Percentiles rank a stretch among this genome's conserved stretches.
These are phyloP conservation scores for Pseudozyma tsukubaensis DNA, from an alignment of 1,284 basidiomycete species.

Conservation along the genomic window DNA sequence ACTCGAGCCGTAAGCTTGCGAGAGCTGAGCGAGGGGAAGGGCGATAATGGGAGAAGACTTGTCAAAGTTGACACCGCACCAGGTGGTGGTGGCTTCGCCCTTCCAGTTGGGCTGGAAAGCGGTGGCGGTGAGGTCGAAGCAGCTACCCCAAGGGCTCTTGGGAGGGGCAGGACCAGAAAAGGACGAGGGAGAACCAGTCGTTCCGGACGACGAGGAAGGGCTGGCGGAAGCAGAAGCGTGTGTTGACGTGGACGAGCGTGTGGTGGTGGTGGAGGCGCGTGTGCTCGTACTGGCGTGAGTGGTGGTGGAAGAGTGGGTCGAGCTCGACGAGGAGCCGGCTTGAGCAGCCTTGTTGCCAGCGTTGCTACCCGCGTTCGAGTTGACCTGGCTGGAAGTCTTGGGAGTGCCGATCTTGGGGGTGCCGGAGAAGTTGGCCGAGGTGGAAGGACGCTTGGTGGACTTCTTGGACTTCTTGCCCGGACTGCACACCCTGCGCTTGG, in stretches of 20 bases:
- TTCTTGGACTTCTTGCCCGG: conserved; percentile 13
- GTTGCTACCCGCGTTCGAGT: neutral
- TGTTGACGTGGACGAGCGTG: conserved; percentile 8
- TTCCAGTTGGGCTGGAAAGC: conserved; percentile 53
- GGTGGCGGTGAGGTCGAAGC: conserved; percentile 46
- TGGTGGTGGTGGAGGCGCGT: conserved; percentile 2
- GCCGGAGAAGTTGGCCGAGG: conserved; percentile 9
- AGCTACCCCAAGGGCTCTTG: conserved; percentile 49
- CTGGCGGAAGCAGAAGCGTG: conserved; percentile 9
- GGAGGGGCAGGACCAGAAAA: conserved; percentile 36
- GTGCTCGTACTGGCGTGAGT: neutral
- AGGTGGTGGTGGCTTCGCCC: conserved; percentile 48
- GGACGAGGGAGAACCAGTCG: conserved; percentile 7
- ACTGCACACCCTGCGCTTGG: conserved; percentile 9
- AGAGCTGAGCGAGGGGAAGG: conserved; percentile 40
- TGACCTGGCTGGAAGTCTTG: neutral
- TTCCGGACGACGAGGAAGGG: conserved; percentile 9
- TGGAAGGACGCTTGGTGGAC: conserved; percentile 17
- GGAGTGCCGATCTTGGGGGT: conserved; percentile 1
- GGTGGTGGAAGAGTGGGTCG: neutral
- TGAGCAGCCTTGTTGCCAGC: conserved; percentile 1
- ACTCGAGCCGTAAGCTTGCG: conserved; percentile 33
- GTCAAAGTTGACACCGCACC: conserved; percentile 49
- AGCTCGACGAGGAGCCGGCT: conserved; percentile 6
- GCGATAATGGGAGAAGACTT: conserved; percentile 45